phyloP scores from a whole-genome alignment of 768 basidiomycete genomes.

The Hirschioporus abietinus region DNA sequence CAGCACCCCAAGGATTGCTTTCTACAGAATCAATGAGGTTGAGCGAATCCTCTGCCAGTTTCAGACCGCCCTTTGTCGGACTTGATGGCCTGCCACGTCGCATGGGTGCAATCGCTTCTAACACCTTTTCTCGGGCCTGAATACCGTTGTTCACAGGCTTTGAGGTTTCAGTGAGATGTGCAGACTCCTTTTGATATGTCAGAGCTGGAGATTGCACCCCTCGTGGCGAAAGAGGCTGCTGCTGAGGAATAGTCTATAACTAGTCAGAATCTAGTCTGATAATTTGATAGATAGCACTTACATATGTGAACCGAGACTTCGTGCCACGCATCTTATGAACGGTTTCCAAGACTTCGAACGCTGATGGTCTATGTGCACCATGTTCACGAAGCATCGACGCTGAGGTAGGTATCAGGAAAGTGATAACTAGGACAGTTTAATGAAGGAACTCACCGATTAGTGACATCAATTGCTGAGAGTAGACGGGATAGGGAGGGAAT shows the following conservation, averaged over 20 bases:
- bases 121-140: constrained; percentile 69
- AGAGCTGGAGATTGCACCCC: constrained; percentile 8
- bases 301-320: constrained; percentile 72
- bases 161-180: background rate
- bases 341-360: constrained; percentile 78
- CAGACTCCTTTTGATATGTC: constrained; percentile 3
- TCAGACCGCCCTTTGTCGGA: constrained; percentile 14
- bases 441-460: constrained; percentile 62
- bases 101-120: constrained; percentile 78
- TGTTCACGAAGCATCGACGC: constrained; percentile 92
- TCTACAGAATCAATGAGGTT: background rate
- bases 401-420: constrained; percentile 25
- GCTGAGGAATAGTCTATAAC: constrained; percentile 13
- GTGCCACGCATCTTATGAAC: constrained; percentile 88
- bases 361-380: constrained; percentile 77
- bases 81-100: constrained; percentile 57
- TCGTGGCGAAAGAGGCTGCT: constrained; percentile 9
- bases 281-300: constrained; percentile 16
- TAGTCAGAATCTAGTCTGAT: constrained; percentile 9
- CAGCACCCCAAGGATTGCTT: constrained; percentile 37
- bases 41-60: constrained; percentile 9
- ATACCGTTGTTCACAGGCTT: constrained; percentile 43
- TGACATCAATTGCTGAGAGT: constrained; percentile 76
- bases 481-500: constrained; percentile 83
- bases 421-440: constrained; percentile 11